A percentile compares a stretch with the other conserved stretches of the same genome.
Conservation (phyloP, 257 asterid genomes). For the Lavandula angustifolia region DNA sequence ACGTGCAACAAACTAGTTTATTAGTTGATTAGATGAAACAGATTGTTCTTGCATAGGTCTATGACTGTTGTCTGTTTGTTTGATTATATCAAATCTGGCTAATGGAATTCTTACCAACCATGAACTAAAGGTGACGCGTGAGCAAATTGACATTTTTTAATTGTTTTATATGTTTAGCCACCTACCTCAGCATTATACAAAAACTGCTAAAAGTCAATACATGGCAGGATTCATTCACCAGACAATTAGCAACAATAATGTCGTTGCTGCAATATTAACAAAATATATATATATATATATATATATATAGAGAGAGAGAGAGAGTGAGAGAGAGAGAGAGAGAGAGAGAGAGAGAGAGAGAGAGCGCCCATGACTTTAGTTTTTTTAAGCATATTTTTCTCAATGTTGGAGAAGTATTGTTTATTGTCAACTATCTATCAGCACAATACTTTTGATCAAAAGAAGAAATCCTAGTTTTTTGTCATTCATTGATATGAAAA, state of each 20-base stretch:
- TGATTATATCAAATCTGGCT: neutral
- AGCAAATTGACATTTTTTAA: neutral
- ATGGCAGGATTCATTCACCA: conserved; percentile 12
- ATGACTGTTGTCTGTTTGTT: neutral
- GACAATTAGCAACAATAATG: neutral
- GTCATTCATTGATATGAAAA: conserved; percentile 5
- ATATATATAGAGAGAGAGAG: neutral
- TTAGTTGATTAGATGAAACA: neutral
- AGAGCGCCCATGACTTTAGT: neutral
- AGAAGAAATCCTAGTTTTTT: neutral
- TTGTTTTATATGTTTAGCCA: neutral
- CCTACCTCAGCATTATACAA: conserved; percentile 7
- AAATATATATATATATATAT: neutral
- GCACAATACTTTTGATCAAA: neutral
- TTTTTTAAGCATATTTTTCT: neutral
- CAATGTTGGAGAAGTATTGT: neutral
- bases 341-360: conserved; percentile 3
- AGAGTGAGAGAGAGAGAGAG: neutral
- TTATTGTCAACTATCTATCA: conserved; percentile 4
- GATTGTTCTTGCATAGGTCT: neutral
- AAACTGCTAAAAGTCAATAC: conserved; percentile 21
- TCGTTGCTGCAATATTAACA: neutral
- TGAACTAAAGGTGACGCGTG: neutral
- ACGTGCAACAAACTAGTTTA: conserved; percentile 8
- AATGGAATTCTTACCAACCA: conserved; percentile 6